Percentiles rank a stretch among this genome's conserved stretches.
These are phyloP conservation scores for Microcyclospora tardicrescens DNA, from an alignment of 2,329 filamentous ascomycete genomes.

Conservation along the genomic window DNA sequence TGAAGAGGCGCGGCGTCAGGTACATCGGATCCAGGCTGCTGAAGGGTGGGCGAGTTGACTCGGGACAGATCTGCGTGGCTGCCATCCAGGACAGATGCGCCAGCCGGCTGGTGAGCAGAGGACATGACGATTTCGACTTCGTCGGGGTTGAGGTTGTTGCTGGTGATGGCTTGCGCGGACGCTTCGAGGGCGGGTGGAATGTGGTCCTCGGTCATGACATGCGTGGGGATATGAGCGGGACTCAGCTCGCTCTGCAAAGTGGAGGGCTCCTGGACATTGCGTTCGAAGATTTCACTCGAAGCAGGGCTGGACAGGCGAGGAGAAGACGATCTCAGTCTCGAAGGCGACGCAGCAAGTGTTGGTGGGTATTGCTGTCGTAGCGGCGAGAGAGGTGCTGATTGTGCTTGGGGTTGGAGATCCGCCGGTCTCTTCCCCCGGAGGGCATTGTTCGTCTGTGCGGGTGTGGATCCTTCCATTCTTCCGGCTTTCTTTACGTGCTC, in stretches of 20 bases:
- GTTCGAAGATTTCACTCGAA: slow-evolving; percentile 71
- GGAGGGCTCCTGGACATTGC: slow-evolving; percentile 72
- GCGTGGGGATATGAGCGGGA: slow-evolving; percentile 68
- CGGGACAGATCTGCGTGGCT: slow-evolving; percentile 16
- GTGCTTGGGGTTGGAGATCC: slow-evolving; percentile 3
- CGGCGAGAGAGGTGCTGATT: slow-evolving; percentile 13
- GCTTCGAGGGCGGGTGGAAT: slow-evolving; percentile 87
- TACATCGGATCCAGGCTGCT: slow-evolving; percentile 9
- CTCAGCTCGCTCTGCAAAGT: slow-evolving; percentile 54
- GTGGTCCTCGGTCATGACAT: slow-evolving; percentile 87
- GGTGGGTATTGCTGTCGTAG: slow-evolving; percentile 12
- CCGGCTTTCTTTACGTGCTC: background rate
- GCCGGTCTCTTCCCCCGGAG: too few relatives aligned
- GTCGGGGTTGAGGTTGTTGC: slow-evolving; percentile 71
- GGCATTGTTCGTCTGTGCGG: too few relatives aligned
- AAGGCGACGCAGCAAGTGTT: slow-evolving; percentile 15
- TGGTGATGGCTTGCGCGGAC: slow-evolving; percentile 82
- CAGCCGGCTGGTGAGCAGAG: slow-evolving; percentile 66
- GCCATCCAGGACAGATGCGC: slow-evolving; percentile 43
- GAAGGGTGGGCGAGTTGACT: slow-evolving; percentile 2
- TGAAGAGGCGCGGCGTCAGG: slow-evolving; percentile 55
- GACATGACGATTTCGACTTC: slow-evolving; percentile 88
- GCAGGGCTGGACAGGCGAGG: slow-evolving; percentile 68
- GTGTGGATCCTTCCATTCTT: too few relatives aligned
- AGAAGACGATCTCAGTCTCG: slow-evolving; percentile 52